These are phyloP conservation scores for Aspergillus amoenus DNA, from an alignment of 2,329 filamentous ascomycete genomes.

Conservation along the genomic window DNA sequence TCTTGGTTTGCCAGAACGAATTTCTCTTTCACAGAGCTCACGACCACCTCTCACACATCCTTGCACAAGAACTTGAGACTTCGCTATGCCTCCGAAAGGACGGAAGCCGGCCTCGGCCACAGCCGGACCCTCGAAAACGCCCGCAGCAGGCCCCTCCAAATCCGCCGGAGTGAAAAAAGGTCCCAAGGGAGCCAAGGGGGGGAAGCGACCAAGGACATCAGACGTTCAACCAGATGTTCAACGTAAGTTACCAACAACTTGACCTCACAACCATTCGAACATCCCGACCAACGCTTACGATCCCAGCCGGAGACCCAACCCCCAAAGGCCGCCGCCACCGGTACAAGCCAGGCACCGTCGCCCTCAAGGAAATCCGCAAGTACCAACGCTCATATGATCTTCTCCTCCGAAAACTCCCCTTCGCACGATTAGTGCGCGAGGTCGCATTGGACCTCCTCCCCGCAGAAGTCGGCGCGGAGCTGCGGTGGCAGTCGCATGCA, in stretches of 20 bases:
- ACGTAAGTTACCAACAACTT: slow-evolving; percentile 23
- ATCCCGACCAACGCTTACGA: slow-evolving; percentile 12
- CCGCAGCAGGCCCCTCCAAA: not conserved
- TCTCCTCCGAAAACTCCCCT: slow-evolving; percentile 63
- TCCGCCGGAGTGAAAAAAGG: slow-evolving; percentile 18
- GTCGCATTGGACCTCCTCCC: slow-evolving; percentile 58
- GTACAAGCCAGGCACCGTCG: slow-evolving; percentile 77
- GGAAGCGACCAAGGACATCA: slow-evolving; percentile 27
- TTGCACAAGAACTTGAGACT: not conserved
- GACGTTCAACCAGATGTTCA: slow-evolving; percentile 41
- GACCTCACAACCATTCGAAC: not conserved
- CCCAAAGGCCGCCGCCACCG: slow-evolving; percentile 61
- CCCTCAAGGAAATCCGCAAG: slow-evolving; percentile 84
- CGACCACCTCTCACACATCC: not conserved
- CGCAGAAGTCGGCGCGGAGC: slow-evolving; percentile 60
- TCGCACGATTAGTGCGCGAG: slow-evolving; percentile 51
- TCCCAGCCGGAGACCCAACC: slow-evolving; percentile 69
- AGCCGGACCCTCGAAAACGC: slow-evolving; percentile 17
- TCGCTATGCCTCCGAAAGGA: slow-evolving; percentile 31
- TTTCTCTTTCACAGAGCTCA: not conserved
- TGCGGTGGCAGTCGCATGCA: slow-evolving; percentile 95
- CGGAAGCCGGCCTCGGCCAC: slow-evolving; percentile 14
- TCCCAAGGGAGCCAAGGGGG: slow-evolving; percentile 12
- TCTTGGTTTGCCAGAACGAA: not conserved
- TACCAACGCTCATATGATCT: slow-evolving; percentile 91